These are phyloP conservation scores for Phytophthora parvispora DNA, from an alignment of 352 stramenopile genomes.

Conservation along the genomic window DNA sequence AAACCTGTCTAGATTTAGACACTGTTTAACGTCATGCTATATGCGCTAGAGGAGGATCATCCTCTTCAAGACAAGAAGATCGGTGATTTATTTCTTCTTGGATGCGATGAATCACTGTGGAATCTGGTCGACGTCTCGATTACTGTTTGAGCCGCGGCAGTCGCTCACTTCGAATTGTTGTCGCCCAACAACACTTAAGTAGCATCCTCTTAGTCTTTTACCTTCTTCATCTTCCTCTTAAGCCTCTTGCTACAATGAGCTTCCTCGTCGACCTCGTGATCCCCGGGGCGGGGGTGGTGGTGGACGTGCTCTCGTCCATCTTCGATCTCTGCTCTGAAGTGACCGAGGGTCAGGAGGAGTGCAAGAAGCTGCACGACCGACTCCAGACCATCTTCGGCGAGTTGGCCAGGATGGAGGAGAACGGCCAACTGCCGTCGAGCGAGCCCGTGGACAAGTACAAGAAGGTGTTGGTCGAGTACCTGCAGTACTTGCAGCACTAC, in stretches of 20 bases:
- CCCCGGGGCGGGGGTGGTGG: constrained; percentile 2
- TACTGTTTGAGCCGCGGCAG: not conserved
- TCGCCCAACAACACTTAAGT: too few relatives aligned
- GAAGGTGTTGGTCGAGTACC: constrained; percentile 2
- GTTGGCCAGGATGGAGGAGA: not conserved
- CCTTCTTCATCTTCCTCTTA: not conserved
- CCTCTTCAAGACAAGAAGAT: too few relatives aligned
- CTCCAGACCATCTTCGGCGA: constrained; percentile 6
- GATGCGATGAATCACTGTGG: not conserved
- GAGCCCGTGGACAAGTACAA: constrained; percentile 4
- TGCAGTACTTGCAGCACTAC: constrained; percentile 9
- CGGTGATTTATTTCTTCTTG: not conserved
- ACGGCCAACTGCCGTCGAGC: not conserved
- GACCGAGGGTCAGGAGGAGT: constrained; percentile 9
- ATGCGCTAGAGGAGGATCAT: too few relatives aligned
- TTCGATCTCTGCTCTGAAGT: constrained; percentile 11
- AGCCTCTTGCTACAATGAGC: too few relatives aligned
- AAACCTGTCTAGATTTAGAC: too few relatives aligned
- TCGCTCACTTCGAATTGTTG: too few relatives aligned
- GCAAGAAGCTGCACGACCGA: constrained; percentile 1
- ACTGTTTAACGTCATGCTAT: too few relatives aligned
- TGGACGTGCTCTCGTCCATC: not conserved
- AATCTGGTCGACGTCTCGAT: not conserved
- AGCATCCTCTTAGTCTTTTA: not conserved
- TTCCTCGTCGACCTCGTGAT: constrained; percentile 16